Conservation (phyloP, 768 basidiomycete genomes). For the Rossbeevera mucosa region DNA sequence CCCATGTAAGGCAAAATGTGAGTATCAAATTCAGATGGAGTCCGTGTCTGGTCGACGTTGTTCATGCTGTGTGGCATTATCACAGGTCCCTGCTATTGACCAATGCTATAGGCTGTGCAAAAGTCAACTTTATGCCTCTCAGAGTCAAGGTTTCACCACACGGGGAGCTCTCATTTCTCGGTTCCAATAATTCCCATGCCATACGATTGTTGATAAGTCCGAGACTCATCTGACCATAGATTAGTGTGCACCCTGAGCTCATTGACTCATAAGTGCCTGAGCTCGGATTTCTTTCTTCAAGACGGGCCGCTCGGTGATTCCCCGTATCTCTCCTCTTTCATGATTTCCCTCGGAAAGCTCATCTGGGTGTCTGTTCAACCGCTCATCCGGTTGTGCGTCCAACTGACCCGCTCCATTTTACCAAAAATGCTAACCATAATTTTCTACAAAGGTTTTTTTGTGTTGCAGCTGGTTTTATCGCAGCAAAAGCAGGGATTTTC, state of each 20-base stretch:
- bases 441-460: constrained; percentile 44
- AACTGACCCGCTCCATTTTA: background rate
- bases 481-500: constrained; percentile 60
- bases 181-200: background rate
- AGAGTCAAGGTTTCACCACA: background rate
- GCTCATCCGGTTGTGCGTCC: constrained; percentile 53
- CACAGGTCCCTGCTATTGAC: background rate
- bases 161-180: background rate
- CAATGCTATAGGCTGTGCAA: background rate
- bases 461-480: constrained; percentile 49
- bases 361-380: constrained; percentile 64
- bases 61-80: background rate
- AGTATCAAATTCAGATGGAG: background rate
- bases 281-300: constrained; percentile 6
- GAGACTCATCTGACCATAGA: background rate
- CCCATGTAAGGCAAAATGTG: background rate
- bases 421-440: constrained; percentile 1
- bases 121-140: background rate
- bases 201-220: background rate
- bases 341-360: constrained; percentile 39
- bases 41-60: background rate
- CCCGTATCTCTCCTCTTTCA: background rate
- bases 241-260: background rate
- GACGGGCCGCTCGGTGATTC: background rate
- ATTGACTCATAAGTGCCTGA: background rate